Conservation (phyloP, 768 basidiomycete genomes). For the Pleurotus sapidus region DNA sequence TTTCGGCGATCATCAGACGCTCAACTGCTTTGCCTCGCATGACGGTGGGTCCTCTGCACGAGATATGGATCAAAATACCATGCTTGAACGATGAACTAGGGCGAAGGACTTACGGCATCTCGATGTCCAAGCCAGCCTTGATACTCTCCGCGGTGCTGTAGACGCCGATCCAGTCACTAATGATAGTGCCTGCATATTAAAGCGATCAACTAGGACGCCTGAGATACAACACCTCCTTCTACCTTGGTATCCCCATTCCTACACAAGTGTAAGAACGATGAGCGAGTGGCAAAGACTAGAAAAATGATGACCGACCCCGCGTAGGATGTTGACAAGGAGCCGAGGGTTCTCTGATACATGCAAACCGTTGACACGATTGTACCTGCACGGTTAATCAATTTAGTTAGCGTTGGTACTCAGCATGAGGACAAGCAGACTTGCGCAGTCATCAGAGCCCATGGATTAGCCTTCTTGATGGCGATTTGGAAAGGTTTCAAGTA, state of each 20-base stretch:
- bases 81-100: background rate
- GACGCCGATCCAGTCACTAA: conserved; percentile 58
- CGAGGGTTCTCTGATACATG: conserved; percentile 55
- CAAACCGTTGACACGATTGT: conserved; percentile 55
- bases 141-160: conserved; percentile 49
- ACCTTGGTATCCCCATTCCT: conserved; percentile 66
- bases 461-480: conserved; percentile 50
- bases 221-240: background rate
- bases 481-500: conserved; percentile 65
- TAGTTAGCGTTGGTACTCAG: background rate
- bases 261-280: background rate
- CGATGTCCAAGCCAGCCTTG: conserved; percentile 62
- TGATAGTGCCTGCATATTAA: conserved; percentile 37
- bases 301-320: conserved; percentile 28
- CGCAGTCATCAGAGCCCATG: conserved; percentile 62
- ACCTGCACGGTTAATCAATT: background rate
- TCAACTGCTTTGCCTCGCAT: conserved; percentile 17
- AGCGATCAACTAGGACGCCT: background rate
- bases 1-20: conserved; percentile 44
- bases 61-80: background rate
- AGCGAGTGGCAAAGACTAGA: background rate
- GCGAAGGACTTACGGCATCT: conserved; percentile 47
- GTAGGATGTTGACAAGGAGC: conserved; percentile 50
- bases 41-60: conserved; percentile 10
- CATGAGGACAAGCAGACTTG: conserved; percentile 20